Evolutionary conservation across 116 monocot species (phyloP).

Genomic region (Phalaenopsis hybrid): DNA sequence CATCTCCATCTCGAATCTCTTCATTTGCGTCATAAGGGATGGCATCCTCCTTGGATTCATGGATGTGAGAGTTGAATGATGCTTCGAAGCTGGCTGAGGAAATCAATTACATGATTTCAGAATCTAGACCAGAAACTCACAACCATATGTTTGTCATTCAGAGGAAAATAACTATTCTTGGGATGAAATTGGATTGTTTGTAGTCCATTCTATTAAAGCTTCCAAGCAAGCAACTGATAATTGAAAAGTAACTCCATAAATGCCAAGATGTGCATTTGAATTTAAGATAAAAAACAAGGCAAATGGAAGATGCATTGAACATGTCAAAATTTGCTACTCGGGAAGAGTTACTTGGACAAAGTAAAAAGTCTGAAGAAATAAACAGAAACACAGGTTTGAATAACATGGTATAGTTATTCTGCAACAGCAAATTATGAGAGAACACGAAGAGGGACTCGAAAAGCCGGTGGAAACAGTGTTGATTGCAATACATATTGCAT

Average conservation of each 20-base stretch:
- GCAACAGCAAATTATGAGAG: constrained; percentile 61
- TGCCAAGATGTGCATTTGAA: too few relatives aligned
- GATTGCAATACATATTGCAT: constrained; percentile 75
- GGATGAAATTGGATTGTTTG: constrained; percentile 69
- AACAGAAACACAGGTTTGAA: constrained; percentile 30
- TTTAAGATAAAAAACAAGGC: too few relatives aligned
- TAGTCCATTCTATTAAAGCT: constrained; percentile 51
- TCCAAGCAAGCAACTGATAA: constrained; percentile 62
- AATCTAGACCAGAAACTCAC: constrained; percentile 57
- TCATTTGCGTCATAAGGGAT: constrained; percentile 14
- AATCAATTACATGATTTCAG: constrained; percentile 61
- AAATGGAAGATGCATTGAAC: too few relatives aligned
- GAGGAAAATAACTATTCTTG: constrained; percentile 84
- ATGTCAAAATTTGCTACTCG: constrained; percentile 29
- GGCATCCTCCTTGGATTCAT: constrained; percentile 58
- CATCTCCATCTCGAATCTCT: too few relatives aligned
- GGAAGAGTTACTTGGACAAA: constrained; percentile 66
- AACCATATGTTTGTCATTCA: constrained; percentile 56
- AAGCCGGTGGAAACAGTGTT: constrained; percentile 66
- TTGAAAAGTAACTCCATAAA: constrained; percentile 5
- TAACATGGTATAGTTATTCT: constrained; percentile 42
- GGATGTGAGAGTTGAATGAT: constrained; percentile 74
- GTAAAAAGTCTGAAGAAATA: constrained; percentile 28
- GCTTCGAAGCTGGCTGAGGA: constrained; percentile 79
- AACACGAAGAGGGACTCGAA: constrained; percentile 27